A percentile compares a stretch with the other conserved stretches of the same genome.
These are phyloP conservation scores for Eremochloa ophiuroides DNA, from an alignment of 176 grass and related monocot species.

Conservation along the genomic window DNA sequence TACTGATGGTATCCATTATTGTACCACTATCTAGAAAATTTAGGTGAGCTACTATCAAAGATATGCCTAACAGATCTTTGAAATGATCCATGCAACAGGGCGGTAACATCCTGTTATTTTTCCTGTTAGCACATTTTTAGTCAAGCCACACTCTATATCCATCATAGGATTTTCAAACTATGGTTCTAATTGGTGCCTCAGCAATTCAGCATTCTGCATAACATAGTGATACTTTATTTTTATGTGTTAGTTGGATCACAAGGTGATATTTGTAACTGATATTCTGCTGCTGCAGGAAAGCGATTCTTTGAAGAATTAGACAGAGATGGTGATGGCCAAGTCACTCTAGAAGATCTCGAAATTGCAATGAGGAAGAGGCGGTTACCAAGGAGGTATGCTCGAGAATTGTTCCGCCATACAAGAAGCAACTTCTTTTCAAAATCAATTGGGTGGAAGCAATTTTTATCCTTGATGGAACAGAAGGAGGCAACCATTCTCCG, in stretches of 20 bases:
- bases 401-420: slow-evolving; percentile 66
- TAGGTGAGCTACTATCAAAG: not conserved
- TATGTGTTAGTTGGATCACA: not conserved
- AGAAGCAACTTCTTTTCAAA: slow-evolving; percentile 90
- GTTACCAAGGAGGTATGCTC: slow-evolving; percentile 77
- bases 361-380: slow-evolving; percentile 88
- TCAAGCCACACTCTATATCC: slow-evolving; percentile 2
- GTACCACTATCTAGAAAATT: not conserved
- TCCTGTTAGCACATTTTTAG: not conserved
- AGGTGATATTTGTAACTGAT: not conserved
- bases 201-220: not conserved
- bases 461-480: slow-evolving; percentile 96
- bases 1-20: not conserved
- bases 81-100: not conserved
- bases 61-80: not conserved
- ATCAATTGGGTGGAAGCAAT: slow-evolving; percentile 97
- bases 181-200: not conserved
- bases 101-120: not conserved
- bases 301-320: slow-evolving; percentile 96
- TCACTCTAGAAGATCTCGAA: slow-evolving; percentile 94
- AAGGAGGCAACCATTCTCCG: slow-evolving; percentile 90
- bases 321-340: slow-evolving; percentile 85
- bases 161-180: not conserved
- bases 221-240: not conserved
- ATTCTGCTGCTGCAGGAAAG: slow-evolving; percentile 60